Evolutionary conservation across 2,329 filamentous ascomycete species (phyloP), one percentile per base, ranked within the genome.

Genomic region (Aspergillus novoparasiticus): DNA sequence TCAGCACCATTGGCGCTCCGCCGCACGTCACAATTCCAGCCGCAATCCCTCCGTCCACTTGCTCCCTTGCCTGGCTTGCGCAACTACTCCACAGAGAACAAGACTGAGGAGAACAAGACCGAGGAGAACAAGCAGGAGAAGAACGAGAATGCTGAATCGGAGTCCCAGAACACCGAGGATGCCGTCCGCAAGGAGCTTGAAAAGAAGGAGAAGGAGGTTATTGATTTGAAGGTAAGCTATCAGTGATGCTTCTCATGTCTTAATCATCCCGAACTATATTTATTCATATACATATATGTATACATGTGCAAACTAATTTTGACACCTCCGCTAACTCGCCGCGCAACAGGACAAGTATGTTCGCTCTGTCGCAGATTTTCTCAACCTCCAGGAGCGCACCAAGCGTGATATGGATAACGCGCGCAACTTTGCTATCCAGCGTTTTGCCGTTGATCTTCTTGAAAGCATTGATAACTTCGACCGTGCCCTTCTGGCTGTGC

Each of bases 391-490:
- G 83, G 93, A 97, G 75, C 92, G 95, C 75, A 96, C 93, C 50
- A 87, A 90, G 78, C 93, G 95, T 75, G 95, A 99, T 71, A 90
- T 96, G 78, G 92, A 95, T 80, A 82, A 87, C 23, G 92, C 94
- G 23, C 90, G 90, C 72, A 92, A 96, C 81, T 99, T 97, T 73
- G 95, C 94, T 74, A 95, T 99, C 74, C 93, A 97, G 78, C 83
- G 90, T 71, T 98, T 99, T 81, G 93, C 94, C 75, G 91, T 93
- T 80, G 95, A 99, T 81, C 89, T 99, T 53, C 88, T 98, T 71
- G 95, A 99, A 78, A 93, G 88, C 75, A 89, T 99, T 74, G 95
- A 99, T 82, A 99, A 98, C 85, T 89, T 99, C 68, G 95, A 99
- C 81, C 94, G 94, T 69, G 95, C 95, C 50, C 87, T 99, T 50